Base-by-base conservation (phyloP, 257 asterid genomes). In the Solanum pennellii region DNA sequence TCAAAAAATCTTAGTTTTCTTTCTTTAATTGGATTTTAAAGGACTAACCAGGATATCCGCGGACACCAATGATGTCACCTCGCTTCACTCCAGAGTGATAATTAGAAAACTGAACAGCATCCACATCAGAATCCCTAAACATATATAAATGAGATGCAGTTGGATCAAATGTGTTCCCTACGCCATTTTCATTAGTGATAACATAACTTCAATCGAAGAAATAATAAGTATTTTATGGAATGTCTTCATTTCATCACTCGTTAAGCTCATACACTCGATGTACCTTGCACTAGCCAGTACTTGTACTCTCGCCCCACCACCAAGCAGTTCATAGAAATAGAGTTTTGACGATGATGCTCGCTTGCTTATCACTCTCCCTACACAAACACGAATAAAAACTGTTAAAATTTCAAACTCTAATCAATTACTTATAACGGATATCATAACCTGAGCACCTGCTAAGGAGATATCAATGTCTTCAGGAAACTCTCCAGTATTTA, bases 251-350 rank as follows among this genome's bases (percentile, higher is more conserved):
- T 44, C 41, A 79, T 25, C 62, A 13, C 35, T 77, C 5, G 6
- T 42, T 77, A 39, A 42, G 83, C 62, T 44, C 66, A 79, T 45
- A 47, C 56, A 47, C 18, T 60, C 72, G 37, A 9, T 86, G 41
- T 86, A 86, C 88, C 88, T 86, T 86, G 84, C 88, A 86, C 65
- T 68, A 37, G 85, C 84, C 88, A 73, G 80, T 45, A 86, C 49
- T 37, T 86, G 84, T 23, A 86, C 83, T 72, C 39, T 86, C 3
- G 11, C 73, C 5, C 73, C 41, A 0, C 11, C 88, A 49, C 72
- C 88, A 74, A 72, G 75, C 35, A 86, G 29, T 47, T 86, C 88
- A 56, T 86, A 86, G 68, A 86, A 86, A 52, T 66, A 86, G 5
- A 86, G 88, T 35, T 86, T 86, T 52, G 75, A 86, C 0, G 88